Percentiles rank a stretch among this genome's conserved stretches.
These are phyloP conservation scores for Scutellaria minor DNA, from an alignment of 257 asterid genomes.

Conservation along the genomic window DNA sequence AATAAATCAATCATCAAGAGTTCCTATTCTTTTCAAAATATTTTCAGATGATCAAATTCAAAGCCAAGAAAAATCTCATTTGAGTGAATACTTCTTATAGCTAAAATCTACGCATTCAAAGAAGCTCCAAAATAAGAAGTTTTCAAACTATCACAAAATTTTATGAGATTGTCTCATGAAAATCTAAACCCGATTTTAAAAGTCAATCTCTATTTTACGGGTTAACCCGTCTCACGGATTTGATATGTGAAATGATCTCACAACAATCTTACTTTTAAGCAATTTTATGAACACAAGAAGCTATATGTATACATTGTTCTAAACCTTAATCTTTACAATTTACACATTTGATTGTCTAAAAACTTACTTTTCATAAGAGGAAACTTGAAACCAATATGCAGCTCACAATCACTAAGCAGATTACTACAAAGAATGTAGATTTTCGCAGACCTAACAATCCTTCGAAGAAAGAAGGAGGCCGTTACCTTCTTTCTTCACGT, in stretches of 20 bases:
- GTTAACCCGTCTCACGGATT: no score
- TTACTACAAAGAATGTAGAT: neutral
- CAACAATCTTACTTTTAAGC: neutral
- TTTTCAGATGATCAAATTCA: constrained; percentile 7
- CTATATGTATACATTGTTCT: constrained; percentile 12
- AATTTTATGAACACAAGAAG: neutral
- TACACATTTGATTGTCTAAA: neutral
- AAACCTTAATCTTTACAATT: constrained; percentile 18
- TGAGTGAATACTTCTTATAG: no score
- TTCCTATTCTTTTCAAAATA: no score
- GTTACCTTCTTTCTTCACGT: constrained; percentile 3
- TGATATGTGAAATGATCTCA: no score
- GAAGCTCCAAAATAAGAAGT: no score
- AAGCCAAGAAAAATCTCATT: constrained; percentile 1
- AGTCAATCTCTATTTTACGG: no score
- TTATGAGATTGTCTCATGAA: no score
- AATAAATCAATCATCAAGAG: no score
- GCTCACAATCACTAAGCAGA: constrained; percentile 32
- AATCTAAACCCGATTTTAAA: no score
- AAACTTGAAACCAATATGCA: constrained; percentile 24
- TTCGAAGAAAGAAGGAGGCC: neutral
- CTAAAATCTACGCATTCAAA: no score
- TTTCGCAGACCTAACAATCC: neutral
- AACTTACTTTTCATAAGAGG: neutral
- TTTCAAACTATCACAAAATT: no score